A percentile compares a stretch with the other conserved stretches of the same genome.
These are phyloP conservation scores for Apodospora peruviana DNA, from an alignment of 495 filamentous ascomycete genomes.

Conservation along the genomic window DNA sequence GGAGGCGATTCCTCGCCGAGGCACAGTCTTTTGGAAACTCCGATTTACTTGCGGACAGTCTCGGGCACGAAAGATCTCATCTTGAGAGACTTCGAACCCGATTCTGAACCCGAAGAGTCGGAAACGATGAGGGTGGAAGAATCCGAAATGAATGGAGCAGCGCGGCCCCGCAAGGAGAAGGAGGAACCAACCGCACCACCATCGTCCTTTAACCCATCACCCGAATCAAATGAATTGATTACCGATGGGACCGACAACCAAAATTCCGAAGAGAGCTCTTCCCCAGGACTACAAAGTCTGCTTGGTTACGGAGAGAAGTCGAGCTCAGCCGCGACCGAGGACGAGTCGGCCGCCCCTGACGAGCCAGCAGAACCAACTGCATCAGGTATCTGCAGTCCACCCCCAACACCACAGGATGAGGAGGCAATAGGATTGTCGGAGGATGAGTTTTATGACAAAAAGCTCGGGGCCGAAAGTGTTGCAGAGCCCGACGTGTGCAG, in stretches of 20 bases:
- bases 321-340: neutral
- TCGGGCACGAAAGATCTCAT: slow-evolving; percentile 13
- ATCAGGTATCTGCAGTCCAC: neutral
- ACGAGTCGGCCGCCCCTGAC: neutral
- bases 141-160: neutral
- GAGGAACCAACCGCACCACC: neutral
- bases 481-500: slow-evolving; percentile 5
- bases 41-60: slow-evolving; percentile 10
- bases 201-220: too few relatives aligned
- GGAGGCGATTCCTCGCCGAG: slow-evolving; percentile 31
- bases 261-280: neutral
- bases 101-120: slow-evolving; percentile 18
- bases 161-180: neutral
- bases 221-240: neutral
- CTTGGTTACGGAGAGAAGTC: neutral
- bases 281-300: neutral
- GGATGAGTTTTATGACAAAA: neutral
- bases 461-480: slow-evolving; percentile 17
- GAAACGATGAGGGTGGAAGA: neutral
- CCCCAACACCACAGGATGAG: neutral
- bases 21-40: slow-evolving; percentile 28
- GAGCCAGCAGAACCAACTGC: neutral
- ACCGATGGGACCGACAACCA: neutral
- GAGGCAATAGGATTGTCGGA: neutral
- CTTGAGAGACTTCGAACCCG: slow-evolving; percentile 3